phyloP scores from a whole-genome alignment of 2,329 filamentous ascomycete species.

The Xylogone sp. region DNA sequence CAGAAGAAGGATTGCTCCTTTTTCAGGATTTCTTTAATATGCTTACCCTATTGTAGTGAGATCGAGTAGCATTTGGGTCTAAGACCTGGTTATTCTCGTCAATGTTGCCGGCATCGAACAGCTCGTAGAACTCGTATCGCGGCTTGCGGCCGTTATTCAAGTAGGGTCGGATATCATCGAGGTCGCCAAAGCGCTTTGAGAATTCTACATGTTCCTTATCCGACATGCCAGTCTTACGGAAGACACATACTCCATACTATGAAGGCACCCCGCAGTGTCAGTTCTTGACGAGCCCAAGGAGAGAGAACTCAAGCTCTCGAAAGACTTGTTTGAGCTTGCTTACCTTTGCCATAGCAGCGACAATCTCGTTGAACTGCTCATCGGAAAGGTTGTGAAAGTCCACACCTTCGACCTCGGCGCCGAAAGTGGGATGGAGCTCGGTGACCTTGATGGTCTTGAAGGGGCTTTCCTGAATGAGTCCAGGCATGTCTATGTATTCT shows the following conservation, averaged over 20 bases:
- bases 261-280: not conserved
- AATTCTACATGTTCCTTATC: constrained; percentile 50
- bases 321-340: not conserved
- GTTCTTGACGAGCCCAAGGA: not conserved
- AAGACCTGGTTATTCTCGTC: constrained; percentile 37
- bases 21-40: not conserved
- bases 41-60: constrained; percentile 16
- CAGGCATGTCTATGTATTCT: constrained; percentile 21
- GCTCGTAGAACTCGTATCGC: constrained; percentile 43
- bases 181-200: constrained; percentile 45
- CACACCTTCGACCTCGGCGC: constrained; percentile 32
- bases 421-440: constrained; percentile 20
- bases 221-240: constrained; percentile 45
- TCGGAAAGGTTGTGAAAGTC: constrained; percentile 31
- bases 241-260: constrained; percentile 49
- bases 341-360: constrained; percentile 32
- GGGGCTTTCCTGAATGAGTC: constrained; percentile 20
- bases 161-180: constrained; percentile 52
- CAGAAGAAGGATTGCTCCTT: not conserved
- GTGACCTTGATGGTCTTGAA: constrained; percentile 8
- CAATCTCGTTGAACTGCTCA: constrained; percentile 32
- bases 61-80: constrained; percentile 11
- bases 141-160: constrained; percentile 38
- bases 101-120: constrained; percentile 56
- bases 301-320: not conserved